Evolutionary conservation across 2,329 filamentous ascomycete genomes (phyloP).

Genomic region (Nannizzia gypsea): DNA sequence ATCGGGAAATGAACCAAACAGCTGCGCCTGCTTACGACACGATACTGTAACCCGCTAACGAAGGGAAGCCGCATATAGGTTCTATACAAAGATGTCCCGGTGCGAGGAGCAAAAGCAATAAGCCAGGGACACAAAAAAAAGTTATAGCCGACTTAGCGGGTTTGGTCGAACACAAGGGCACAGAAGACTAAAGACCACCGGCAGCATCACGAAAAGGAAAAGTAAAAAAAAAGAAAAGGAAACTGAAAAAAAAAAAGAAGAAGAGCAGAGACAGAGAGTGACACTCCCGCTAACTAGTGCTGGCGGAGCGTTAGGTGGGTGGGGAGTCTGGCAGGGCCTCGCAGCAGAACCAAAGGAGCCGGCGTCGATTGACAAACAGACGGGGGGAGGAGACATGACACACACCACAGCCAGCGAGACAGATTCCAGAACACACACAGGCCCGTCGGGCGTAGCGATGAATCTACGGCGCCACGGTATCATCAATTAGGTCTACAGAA

Average conservation of each 20-base stretch:
- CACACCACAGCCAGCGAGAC: not conserved
- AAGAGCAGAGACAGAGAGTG: too few relatives aligned
- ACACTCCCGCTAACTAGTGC: not conserved
- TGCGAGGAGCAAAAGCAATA: not conserved
- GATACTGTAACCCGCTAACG: constrained; percentile 1
- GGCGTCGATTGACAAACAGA: constrained; percentile 3
- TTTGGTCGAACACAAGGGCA: not conserved
- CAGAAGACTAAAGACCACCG: not conserved
- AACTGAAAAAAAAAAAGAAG: not conserved
- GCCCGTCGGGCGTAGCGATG: not conserved
- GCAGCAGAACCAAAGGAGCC: not conserved
- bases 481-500: too few relatives aligned
- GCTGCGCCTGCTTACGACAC: constrained; percentile 1
- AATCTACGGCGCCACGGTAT: constrained; percentile 1
- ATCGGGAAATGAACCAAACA: constrained; percentile 4
- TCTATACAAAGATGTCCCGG: not conserved
- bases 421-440: not conserved
- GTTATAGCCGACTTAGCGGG: not conserved
- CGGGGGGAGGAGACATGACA: not conserved
- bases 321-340: not conserved
- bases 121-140: not conserved
- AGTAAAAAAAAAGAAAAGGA: not conserved
- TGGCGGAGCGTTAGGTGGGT: constrained; percentile 1
- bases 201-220: not conserved
- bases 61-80: not conserved